phyloP scores from a whole-genome alignment of 2,329 filamentous ascomycete species.

The Aspergillus piperis region DNA sequence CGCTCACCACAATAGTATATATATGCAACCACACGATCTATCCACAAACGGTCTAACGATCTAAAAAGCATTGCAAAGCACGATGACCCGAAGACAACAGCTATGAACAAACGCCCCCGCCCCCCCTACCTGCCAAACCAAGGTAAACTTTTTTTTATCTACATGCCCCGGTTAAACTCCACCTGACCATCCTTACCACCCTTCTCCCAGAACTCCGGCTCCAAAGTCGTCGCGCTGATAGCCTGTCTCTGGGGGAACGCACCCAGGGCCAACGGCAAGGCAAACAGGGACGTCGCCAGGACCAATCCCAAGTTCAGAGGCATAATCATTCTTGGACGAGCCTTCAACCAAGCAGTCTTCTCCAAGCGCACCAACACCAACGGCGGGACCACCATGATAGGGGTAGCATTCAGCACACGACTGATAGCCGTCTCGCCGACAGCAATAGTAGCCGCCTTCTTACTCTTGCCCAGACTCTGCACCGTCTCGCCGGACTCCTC shows the following conservation, averaged over 20 bases:
- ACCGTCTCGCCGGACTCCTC: constrained; percentile 67
- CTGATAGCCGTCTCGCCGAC: constrained; percentile 91
- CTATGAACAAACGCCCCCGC: not conserved
- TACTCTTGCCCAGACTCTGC: constrained; percentile 78
- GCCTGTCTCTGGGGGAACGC: constrained; percentile 91
- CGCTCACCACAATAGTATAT: not conserved
- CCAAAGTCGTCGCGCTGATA: constrained; percentile 72
- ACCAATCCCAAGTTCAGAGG: constrained; percentile 88
- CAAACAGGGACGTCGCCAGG: constrained; percentile 80
- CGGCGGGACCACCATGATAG: constrained; percentile 95
- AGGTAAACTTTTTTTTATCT: constrained; percentile 23
- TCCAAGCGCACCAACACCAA: constrained; percentile 83
- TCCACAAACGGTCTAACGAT: no score
- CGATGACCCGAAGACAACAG: not conserved
- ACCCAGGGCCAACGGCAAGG: constrained; percentile 83
- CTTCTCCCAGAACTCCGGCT: constrained; percentile 80
- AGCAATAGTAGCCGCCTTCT: constrained; percentile 82
- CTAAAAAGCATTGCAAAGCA: no score
- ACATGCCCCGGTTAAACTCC: constrained; percentile 97
- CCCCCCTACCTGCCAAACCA: not conserved
- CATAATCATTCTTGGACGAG: constrained; percentile 72
- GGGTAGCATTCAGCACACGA: constrained; percentile 88
- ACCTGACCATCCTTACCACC: constrained; percentile 80
- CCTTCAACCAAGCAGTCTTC: constrained; percentile 76
- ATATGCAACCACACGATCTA: not conserved